These are phyloP conservation scores for Lepiota subincarnata DNA, from an alignment of 768 basidiomycete species.

Conservation along the genomic window DNA sequence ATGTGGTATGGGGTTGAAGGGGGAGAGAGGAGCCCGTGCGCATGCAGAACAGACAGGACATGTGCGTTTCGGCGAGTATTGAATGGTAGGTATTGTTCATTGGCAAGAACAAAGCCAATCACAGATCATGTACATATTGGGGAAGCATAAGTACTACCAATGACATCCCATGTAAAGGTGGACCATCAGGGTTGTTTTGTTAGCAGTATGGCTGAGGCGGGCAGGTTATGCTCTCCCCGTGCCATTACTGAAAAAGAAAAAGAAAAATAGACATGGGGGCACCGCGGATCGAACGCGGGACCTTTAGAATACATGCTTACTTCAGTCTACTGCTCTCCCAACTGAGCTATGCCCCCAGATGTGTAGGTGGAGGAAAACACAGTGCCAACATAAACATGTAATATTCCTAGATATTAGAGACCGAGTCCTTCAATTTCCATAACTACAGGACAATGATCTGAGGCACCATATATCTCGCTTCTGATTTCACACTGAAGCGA, in stretches of 20 bases:
- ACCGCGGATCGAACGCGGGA: conserved; percentile 75
- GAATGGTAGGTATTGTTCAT: neutral
- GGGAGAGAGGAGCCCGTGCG: conserved; percentile 88
- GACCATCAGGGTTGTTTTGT: too few species aligned
- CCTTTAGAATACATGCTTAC: conserved; percentile 48
- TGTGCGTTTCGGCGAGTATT: conserved; percentile 79
- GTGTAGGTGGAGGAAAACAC: neutral
- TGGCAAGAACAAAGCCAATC: neutral
- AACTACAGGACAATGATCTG: conserved; percentile 80
- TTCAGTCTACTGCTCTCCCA: conserved; percentile 69
- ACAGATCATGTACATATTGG: neutral
- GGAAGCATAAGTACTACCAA: too few species aligned
- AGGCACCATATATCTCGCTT: conserved; percentile 81
- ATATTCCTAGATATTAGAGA: neutral
- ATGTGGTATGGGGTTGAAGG: conserved; percentile 83
- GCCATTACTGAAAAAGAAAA: too few species aligned
- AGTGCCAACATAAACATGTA: neutral
- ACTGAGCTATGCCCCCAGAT: conserved; percentile 56
- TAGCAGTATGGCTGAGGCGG: too few species aligned
- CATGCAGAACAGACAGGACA: conserved; percentile 91
- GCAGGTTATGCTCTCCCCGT: too few species aligned
- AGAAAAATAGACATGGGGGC: conserved; percentile 41
- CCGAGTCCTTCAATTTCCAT: conserved; percentile 61
- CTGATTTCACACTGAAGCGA: conserved; percentile 70
- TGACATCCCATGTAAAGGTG: too few species aligned